These are phyloP conservation scores for Taiozyma sp. DNA, from an alignment of 1,139 yeast species.

Conservation along the genomic window DNA sequence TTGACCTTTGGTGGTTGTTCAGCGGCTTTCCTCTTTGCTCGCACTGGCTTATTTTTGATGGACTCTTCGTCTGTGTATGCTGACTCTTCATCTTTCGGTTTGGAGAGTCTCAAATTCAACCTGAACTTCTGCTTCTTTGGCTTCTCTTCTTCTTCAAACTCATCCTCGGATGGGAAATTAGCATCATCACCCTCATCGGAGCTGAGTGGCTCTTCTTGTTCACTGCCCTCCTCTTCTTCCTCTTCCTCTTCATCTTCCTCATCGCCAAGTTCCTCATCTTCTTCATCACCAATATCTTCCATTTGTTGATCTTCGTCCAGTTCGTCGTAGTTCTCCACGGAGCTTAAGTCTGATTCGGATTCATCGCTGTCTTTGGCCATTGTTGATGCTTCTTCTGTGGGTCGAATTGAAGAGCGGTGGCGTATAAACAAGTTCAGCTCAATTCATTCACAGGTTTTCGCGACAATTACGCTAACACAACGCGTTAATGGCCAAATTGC, in stretches of 20 bases:
- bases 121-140: conserved; percentile 13
- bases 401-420: neutral
- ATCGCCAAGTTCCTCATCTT: conserved; percentile 17
- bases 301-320: conserved; percentile 7
- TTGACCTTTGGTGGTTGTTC: conserved; percentile 1
- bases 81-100: conserved; percentile 2
- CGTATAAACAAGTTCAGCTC: neutral
- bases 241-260: conserved; percentile 12
- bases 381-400: neutral
- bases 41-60: conserved; percentile 3
- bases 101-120: conserved; percentile 12
- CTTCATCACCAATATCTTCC: conserved; percentile 2
- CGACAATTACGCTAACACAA: neutral
- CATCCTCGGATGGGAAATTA: conserved; percentile 19
- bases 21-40: conserved; percentile 8
- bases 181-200: conserved; percentile 26
- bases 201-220: conserved; percentile 14
- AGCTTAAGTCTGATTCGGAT: conserved; percentile 9
- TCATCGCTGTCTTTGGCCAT: neutral
- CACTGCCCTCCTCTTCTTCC: conserved; percentile 10
- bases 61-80: conserved; percentile 12
- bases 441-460: neutral
- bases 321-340: conserved; percentile 12
- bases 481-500: too few species aligned
- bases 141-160: conserved; percentile 19